phyloP scores from a whole-genome alignment of 1,284 basidiomycete species.

The Amylostereum areolatum region DNA sequence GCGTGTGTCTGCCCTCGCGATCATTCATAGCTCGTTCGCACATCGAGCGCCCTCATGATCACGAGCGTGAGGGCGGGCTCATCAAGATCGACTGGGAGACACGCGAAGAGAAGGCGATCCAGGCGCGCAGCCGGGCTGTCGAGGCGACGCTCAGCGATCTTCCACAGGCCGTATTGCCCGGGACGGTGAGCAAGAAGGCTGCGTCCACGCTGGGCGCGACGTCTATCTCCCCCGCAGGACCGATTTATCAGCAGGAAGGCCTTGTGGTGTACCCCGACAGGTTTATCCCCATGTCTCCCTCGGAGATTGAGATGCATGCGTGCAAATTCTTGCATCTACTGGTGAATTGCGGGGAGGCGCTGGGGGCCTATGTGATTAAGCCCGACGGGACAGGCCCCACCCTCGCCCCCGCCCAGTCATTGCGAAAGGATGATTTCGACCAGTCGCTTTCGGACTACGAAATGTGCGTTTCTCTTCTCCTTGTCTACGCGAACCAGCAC shows the following conservation, averaged over 20 bases:
- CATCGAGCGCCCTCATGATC: neutral
- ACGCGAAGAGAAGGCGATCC: constrained; percentile 17
- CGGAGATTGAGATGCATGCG: constrained; percentile 64
- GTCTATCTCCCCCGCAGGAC: constrained; percentile 6
- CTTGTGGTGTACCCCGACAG: constrained; percentile 42
- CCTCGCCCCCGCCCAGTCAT: too few species aligned
- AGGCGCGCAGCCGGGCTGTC: constrained; percentile 12
- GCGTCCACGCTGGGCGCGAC: constrained; percentile 6
- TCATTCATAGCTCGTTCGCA: constrained; percentile 15
- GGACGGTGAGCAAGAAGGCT: constrained; percentile 12
- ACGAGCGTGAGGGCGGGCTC: constrained; percentile 17
- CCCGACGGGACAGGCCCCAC: constrained; percentile 33
- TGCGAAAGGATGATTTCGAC: constrained; percentile 42
- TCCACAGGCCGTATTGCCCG: constrained; percentile 12
- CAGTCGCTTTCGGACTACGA: constrained; percentile 64
- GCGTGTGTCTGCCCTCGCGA: constrained; percentile 51
- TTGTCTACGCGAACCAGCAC: constrained; percentile 4
- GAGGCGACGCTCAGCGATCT: constrained; percentile 14
- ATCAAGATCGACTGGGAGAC: constrained; percentile 28
- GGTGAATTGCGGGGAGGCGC: constrained; percentile 51
- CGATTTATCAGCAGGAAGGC: constrained; percentile 24
- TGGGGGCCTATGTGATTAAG: constrained; percentile 39
- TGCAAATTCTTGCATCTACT: constrained; percentile 60
- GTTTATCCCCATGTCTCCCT: constrained; percentile 50
- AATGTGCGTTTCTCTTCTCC: constrained; percentile 35